Evolutionary conservation across 306 rosid genomes (phyloP).

Genomic region (Astragalus membranaceus): DNA sequence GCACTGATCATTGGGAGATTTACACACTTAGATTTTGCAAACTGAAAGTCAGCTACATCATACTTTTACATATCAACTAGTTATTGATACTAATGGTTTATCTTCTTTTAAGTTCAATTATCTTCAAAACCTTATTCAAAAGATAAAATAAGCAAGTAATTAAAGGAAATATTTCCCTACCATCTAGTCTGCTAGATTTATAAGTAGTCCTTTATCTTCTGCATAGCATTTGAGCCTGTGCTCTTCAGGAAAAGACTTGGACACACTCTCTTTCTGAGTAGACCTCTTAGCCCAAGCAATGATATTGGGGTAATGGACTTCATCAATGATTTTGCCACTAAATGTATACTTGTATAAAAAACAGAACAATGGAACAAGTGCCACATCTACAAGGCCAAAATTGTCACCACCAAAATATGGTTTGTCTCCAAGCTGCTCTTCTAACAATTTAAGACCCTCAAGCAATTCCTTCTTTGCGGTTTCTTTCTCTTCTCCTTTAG

Average conservation of each 20-base stretch:
- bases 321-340: constrained; percentile 8
- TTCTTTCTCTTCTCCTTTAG: constrained; percentile 33
- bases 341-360: constrained; percentile 15
- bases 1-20: too few species aligned
- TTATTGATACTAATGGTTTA: too few species aligned
- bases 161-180: too few species aligned
- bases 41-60: too few species aligned
- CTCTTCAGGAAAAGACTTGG: constrained; percentile 29
- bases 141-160: too few species aligned
- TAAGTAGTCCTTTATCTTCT: neutral
- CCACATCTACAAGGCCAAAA: constrained; percentile 40
- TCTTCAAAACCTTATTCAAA: too few species aligned
- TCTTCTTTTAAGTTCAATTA: too few species aligned
- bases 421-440: constrained; percentile 19
- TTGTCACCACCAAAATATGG: constrained; percentile 33
- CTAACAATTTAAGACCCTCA: constrained; percentile 11
- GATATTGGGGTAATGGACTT: constrained; percentile 29
- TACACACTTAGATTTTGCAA: too few species aligned
- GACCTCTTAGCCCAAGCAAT: constrained; percentile 39
- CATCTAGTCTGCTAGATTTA: neutral
- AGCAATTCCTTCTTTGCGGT: constrained; percentile 21
- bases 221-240: constrained; percentile 5
- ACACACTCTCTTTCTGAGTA: constrained; percentile 21
- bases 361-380: constrained; percentile 22
- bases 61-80: too few species aligned